phyloP scores from a whole-genome alignment of 495 filamentous ascomycete genomes.

The Tuber borchii region DNA sequence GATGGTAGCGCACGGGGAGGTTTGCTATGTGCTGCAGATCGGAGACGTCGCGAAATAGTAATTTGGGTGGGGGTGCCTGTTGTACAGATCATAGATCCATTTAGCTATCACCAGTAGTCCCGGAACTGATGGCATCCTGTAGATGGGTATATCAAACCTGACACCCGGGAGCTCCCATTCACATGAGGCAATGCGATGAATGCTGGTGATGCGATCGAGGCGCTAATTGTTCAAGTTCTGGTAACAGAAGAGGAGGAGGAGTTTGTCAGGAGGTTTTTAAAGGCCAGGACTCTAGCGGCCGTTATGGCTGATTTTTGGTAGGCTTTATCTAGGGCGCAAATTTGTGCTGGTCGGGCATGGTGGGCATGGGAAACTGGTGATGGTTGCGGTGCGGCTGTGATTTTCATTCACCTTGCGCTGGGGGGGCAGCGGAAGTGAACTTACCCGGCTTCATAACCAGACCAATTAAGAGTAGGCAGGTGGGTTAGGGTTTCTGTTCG shows the following conservation, averaged over 20 bases:
- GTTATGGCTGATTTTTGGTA: slow-evolving; percentile 23
- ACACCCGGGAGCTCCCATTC: no score
- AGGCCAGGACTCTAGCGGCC: slow-evolving; percentile 24
- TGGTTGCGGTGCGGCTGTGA: slow-evolving; percentile 5
- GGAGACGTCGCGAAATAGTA: slow-evolving; percentile 76
- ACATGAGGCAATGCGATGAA: no score
- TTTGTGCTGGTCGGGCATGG: slow-evolving; percentile 21
- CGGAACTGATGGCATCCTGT: slow-evolving; percentile 32
- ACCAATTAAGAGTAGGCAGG: no score
- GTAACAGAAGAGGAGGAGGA: neutral
- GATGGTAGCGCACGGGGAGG: slow-evolving; percentile 70
- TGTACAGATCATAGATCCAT: slow-evolving; percentile 65
- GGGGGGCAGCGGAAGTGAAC: no score
- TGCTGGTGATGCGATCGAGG: slow-evolving; percentile 6
- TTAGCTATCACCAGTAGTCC: slow-evolving; percentile 63
- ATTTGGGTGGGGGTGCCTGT: slow-evolving; percentile 55
- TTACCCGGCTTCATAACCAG: no score
- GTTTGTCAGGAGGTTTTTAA: slow-evolving; percentile 3
- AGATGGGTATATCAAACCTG: slow-evolving; percentile 29
- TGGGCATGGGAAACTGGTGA: slow-evolving; percentile 33
- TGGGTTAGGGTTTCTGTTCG: neutral
- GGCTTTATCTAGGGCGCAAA: slow-evolving; percentile 32
- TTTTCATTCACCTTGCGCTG: neutral
- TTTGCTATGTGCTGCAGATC: slow-evolving; percentile 73
- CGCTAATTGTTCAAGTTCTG: neutral